Evolutionary conservation across 2,329 filamentous ascomycete genomes (phyloP), one percentile per base, ranked within the genome.

Genomic region (Trichoderma simmonsii): DNA sequence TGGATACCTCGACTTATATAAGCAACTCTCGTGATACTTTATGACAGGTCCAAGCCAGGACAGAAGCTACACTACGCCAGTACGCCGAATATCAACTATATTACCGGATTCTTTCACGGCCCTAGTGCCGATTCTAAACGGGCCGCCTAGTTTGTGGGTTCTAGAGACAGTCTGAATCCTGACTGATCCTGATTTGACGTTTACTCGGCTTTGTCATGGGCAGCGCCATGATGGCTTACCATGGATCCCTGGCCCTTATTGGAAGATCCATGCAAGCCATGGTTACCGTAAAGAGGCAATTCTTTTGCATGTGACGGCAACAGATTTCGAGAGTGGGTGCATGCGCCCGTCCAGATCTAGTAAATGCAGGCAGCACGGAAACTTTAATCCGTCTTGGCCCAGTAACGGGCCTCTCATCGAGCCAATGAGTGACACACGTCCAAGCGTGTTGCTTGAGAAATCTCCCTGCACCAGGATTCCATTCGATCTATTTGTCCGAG

Each of bases 261-360:
- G 57, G 67, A 70, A 62, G 39, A 54, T 36, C 28, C 14, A 14
- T 32, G 28, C 39, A 43, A 28, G 39, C 67, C 57, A 62, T 36
- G 39, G 14, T 62, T 54, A 12, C 67, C 57, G 39, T 30, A 62
- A 62, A 62, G 26, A 43, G 57, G 21, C 67, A 62, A 12, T 36
- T 39, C 30, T 6, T 70, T 51, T 51, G 67, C 67, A 70, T 62
- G 67, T 70, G 57, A 70, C 39, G 56, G 39, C 39, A 62, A 61
- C 21, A n/a, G 34, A 30, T 70, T 54, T 54, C 34, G 28, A n/a
- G 24, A 61, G 57, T 62, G 57, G 67, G 18, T 36, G 15, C 39
- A 36, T 51, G 67, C 57, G 67, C 67, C 67, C 67, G 57, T 62
- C 57, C 39, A 51, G 39, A 62, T 62, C 56, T 30, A 36, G 57